Evolutionary conservation across 306 rosid genomes (phyloP).

Genomic region (Leucaena leucocephala): DNA sequence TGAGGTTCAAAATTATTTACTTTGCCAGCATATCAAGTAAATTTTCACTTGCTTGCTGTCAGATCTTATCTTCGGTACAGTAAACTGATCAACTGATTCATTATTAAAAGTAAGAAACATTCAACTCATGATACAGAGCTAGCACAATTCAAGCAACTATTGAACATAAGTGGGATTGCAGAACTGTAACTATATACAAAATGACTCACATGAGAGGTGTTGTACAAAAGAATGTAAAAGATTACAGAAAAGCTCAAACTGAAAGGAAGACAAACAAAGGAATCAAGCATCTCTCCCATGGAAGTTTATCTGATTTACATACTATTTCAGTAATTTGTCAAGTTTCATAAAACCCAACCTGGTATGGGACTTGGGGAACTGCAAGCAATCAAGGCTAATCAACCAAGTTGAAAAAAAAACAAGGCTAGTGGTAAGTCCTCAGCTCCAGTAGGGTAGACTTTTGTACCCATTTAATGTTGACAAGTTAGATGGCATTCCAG

Average conservation of each 20-base stretch:
- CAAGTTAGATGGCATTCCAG: neutral
- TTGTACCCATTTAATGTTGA: constrained; percentile 2
- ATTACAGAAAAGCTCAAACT: neutral
- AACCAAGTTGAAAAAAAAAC: neutral
- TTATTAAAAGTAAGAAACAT: neutral
- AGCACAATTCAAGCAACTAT: constrained; percentile 6
- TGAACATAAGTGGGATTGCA: neutral
- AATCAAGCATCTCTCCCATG: constrained; percentile 8
- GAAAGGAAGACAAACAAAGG: neutral
- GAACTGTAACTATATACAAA: constrained; percentile 1
- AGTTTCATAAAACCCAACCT: constrained; percentile 9
- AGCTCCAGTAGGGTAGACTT: neutral
- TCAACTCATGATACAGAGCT: constrained; percentile 9
- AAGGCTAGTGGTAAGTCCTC: neutral
- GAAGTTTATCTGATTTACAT: constrained; percentile 7
- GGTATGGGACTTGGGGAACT: neutral
- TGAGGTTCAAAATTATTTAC: neutral
- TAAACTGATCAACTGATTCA: neutral
- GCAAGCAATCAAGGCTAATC: neutral
- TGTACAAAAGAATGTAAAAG: neutral
- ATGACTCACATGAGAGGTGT: neutral
- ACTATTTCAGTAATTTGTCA: constrained; percentile 1
- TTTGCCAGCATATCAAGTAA: neutral
- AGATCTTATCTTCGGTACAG: neutral
- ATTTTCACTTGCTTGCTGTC: neutral